Evolutionary conservation across 2,329 filamentous ascomycete genomes (phyloP), one percentile per base, ranked within the genome.

Genomic region (Colletotrichum filicis): DNA sequence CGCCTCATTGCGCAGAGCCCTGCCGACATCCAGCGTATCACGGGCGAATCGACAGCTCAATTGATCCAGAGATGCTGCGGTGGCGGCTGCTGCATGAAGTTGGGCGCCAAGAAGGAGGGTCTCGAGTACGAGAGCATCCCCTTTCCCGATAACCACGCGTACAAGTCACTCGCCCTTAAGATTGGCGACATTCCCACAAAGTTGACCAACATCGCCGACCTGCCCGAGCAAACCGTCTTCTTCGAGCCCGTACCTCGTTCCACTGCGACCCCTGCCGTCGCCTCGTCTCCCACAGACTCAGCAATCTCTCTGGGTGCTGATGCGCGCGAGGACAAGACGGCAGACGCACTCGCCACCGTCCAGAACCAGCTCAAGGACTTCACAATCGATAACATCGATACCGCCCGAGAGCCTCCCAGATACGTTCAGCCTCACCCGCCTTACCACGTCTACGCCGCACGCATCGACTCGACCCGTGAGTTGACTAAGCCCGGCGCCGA

Each of bases 361-460:
- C 70, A 76, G 42, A 55, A 75, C 9, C 68, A 76, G 42, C 67
- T 78, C 24, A 75, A 78, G 66, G 79, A 79, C 37, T 79, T 82
- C 9, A 76, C 76, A 42, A 78, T 86, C 14, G 83, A 86, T 56
- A 79, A 84, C 52, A 80, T 91, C 69, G 87, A 92, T 77, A 92
- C 90, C 3, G 80, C 84, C 11, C 87, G 91, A 73, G 93, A 96
- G 79, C 96, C 97, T 22, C 97, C 97, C 7, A 88, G 88, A 72
- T 99, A 95, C 79, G 95, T 99, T 66, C 95, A 98, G 81, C 97
- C 97, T 30, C 97, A 99, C 81, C 95, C 95, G 69, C 97, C 97
- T 0, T 97, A 97, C 83, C 89, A 96, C 76, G 95, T 98, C 74
- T 97, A 94, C 83, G 93, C 95, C 1, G 95, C 96, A n/a, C 94